A percentile compares a stretch with the other conserved stretches of the same genome.
phyloP scores from a whole-genome alignment of 1,139 yeast genomes.

The Pichia sp. region DNA sequence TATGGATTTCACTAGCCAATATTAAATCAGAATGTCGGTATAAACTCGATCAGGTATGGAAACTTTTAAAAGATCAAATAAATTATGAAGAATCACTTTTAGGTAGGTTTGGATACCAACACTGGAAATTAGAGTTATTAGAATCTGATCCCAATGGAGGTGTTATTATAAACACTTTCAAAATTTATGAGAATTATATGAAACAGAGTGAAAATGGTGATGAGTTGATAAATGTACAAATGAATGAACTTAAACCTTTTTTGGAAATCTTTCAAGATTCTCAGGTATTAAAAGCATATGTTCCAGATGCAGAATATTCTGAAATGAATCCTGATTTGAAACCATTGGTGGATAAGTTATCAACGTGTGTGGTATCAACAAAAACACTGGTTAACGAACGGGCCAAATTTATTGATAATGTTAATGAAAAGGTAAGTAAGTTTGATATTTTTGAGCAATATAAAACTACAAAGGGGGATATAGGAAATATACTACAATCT shows the following conservation, averaged over 20 bases:
- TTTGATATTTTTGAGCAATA: slow-evolving; percentile 44
- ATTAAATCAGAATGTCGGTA: slow-evolving; percentile 23
- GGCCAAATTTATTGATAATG: slow-evolving; percentile 33
- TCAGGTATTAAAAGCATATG: slow-evolving; percentile 36
- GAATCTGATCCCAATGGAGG: slow-evolving; percentile 30
- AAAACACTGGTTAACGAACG: slow-evolving; percentile 24
- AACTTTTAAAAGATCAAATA: slow-evolving; percentile 37
- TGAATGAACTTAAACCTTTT: slow-evolving; percentile 37
- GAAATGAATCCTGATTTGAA: slow-evolving; percentile 39
- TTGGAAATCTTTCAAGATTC: slow-evolving; percentile 37
- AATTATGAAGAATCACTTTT: slow-evolving; percentile 50
- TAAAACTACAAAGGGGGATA: slow-evolving; percentile 30
- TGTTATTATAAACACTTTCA: slow-evolving; percentile 36
- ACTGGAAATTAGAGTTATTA: slow-evolving; percentile 46
- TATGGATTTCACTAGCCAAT: slow-evolving; percentile 42
- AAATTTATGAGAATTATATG: slow-evolving; percentile 44
- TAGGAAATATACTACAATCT: slow-evolving; percentile 29
- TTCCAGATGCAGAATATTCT: slow-evolving; percentile 43
- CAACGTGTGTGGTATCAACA: slow-evolving; percentile 35
- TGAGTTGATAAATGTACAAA: slow-evolving; percentile 40
- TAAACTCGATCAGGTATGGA: slow-evolving; percentile 33
- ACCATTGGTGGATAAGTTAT: slow-evolving; percentile 36
- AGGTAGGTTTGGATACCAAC: slow-evolving; percentile 40
- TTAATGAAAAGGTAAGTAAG: slow-evolving; percentile 39
- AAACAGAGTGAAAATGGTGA: slow-evolving; percentile 62